These are phyloP conservation scores for Penicillium aurantiogriseum DNA, from an alignment of 2,329 filamentous ascomycete species.

Conservation along the genomic window DNA sequence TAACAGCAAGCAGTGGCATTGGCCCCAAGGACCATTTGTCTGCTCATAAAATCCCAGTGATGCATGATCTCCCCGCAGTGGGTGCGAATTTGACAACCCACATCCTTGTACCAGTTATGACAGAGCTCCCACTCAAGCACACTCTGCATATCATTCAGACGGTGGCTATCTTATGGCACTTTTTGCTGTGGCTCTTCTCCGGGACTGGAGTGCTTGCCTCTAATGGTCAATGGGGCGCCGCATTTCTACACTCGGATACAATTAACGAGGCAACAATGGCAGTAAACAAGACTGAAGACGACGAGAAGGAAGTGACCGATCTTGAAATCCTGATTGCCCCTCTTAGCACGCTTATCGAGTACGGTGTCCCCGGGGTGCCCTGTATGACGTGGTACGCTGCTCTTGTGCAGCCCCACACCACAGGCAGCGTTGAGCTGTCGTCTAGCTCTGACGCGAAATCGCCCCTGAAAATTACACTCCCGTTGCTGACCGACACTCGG, in stretches of 20 bases:
- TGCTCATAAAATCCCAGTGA: background rate
- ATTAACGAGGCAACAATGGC: background rate
- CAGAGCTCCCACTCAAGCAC: slow-evolving; percentile 1
- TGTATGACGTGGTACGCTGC: slow-evolving; percentile 5
- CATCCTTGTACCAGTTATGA: slow-evolving; percentile 2
- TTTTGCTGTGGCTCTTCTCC: slow-evolving; percentile 1
- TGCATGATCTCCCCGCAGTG: background rate
- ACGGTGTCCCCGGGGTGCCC: slow-evolving; percentile 1
- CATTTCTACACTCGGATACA: background rate
- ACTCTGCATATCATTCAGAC: slow-evolving; percentile 5
- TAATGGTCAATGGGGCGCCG: slow-evolving; percentile 5
- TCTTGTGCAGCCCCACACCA: background rate
- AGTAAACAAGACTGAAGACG: too few species aligned
- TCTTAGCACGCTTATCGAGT: background rate
- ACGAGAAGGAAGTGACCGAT: background rate
- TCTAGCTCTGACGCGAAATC: background rate
- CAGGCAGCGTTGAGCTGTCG: background rate
- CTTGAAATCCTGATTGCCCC: background rate
- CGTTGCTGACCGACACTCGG: background rate
- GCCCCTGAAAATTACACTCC: background rate
- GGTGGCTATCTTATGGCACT: slow-evolving; percentile 1
- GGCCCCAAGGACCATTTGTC: slow-evolving; percentile 1
- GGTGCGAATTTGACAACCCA: slow-evolving; percentile 2
- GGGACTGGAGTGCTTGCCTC: slow-evolving; percentile 1
- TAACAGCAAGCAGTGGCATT: background rate